phyloP scores from a whole-genome alignment of 139 green algal species.

The Chlamydomonas applanata region DNA sequence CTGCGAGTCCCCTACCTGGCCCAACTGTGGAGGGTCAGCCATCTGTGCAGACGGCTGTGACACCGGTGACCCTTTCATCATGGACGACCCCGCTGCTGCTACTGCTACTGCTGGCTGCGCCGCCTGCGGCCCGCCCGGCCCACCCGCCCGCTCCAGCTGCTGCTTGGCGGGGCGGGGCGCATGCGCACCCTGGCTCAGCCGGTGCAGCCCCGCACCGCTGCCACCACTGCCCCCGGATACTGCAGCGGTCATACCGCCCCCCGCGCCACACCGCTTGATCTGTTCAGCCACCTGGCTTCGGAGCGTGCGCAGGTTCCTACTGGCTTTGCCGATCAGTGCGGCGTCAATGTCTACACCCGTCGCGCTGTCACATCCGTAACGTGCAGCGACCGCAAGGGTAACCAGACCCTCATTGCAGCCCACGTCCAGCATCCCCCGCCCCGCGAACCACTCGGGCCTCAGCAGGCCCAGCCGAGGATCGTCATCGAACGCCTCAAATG shows the following conservation, averaged over 20 bases:
- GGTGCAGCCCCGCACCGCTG: background rate
- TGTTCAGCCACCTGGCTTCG: conserved; percentile 27
- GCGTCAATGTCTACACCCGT: conserved; percentile 88
- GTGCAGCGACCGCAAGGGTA: conserved; percentile 64
- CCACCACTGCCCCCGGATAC: background rate
- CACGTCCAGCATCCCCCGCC: conserved; percentile 75
- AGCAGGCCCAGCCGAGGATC: conserved; percentile 61
- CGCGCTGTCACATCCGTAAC: conserved; percentile 52
- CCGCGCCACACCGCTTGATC: conserved; percentile 9
- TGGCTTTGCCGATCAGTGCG: conserved; percentile 61
- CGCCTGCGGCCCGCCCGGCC: no score
- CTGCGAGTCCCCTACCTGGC: background rate
- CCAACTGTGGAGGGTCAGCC: no score
- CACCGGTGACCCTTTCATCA: no score
- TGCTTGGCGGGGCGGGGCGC: no score
- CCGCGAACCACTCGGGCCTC: conserved; percentile 67
- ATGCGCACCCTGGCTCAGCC: no score
- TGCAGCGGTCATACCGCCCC: background rate
- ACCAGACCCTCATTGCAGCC: conserved; percentile 94
- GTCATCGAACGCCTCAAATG: conserved; percentile 23
- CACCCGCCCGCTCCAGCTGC: no score
- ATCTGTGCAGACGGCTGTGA: no score
- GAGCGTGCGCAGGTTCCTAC: conserved; percentile 41
- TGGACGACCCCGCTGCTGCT: no score
- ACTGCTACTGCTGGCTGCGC: no score